Evolutionary conservation across 306 rosid genomes (phyloP).

Genomic region (Cercis canadensis): DNA sequence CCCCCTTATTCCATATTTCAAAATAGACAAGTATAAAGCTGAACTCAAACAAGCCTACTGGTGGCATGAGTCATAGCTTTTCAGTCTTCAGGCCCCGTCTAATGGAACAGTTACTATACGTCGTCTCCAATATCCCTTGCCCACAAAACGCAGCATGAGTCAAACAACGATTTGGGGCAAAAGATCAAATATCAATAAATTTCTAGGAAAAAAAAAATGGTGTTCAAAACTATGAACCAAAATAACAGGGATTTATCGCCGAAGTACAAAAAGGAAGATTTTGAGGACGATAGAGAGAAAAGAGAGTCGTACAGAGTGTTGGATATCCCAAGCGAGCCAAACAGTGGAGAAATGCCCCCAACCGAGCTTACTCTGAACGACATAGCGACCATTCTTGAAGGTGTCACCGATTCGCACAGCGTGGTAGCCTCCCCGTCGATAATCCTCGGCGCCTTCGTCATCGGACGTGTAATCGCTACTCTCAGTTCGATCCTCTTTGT

Average conservation of each 20-base stretch:
- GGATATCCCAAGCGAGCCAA: constrained; percentile 96
- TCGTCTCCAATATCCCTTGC: neutral
- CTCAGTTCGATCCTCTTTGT: constrained; percentile 56
- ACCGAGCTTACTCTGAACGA: constrained; percentile 92
- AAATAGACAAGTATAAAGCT: constrained; percentile 8
- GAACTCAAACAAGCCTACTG: constrained; percentile 8
- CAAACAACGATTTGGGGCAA: neutral
- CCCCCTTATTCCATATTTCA: neutral
- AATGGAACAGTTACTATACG: neutral
- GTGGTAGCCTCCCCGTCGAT: constrained; percentile 96
- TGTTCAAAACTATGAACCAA: neutral
- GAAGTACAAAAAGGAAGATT: neutral
- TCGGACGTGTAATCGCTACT: constrained; percentile 96
- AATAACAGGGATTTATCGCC: neutral
- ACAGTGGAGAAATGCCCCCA: constrained; percentile 99
- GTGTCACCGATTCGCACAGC: constrained; percentile 86
- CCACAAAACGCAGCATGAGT: neutral
- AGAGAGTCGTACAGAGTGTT: constrained; percentile 48
- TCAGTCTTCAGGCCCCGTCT: neutral
- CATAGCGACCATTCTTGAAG: constrained; percentile 73
- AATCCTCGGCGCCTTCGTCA: constrained; percentile 97
- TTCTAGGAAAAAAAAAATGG: neutral
- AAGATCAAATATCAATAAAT: neutral
- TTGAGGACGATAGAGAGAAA: constrained; percentile 31
- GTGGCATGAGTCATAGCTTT: neutral